phyloP scores from a whole-genome alignment of 108 stramenopile species.

The Cyclostephanos invisitatus region DNA sequence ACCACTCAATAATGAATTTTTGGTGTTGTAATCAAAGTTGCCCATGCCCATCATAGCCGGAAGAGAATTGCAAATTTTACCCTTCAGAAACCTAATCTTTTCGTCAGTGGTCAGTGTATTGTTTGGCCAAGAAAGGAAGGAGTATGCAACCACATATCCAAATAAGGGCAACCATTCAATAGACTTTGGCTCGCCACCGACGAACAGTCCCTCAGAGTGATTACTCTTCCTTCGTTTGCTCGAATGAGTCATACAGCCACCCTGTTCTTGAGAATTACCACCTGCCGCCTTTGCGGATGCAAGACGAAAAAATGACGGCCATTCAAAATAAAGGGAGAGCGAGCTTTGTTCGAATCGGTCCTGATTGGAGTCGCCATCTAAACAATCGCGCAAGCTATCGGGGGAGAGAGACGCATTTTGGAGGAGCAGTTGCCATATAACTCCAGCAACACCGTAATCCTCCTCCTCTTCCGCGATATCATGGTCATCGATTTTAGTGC shows the following conservation, averaged over 20 bases:
- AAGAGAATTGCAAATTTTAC: slow-evolving; percentile 14
- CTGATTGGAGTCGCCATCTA: slow-evolving; percentile 5
- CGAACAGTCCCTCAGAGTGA: not conserved
- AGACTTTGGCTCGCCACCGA: not conserved
- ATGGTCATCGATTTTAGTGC: not conserved
- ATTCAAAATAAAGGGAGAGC: slow-evolving; percentile 14
- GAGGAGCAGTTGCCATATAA: slow-evolving; percentile 31
- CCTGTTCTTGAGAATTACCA: not conserved
- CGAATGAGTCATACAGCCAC: slow-evolving; percentile 1
- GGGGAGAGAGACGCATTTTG: slow-evolving; percentile 12
- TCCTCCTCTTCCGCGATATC: not conserved
- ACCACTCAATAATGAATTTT: slow-evolving; percentile 27
- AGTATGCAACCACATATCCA: slow-evolving; percentile 37
- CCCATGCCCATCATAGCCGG: slow-evolving; percentile 23
- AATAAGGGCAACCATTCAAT: slow-evolving; percentile 35
- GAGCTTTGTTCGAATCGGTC: not conserved
- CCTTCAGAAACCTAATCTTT: slow-evolving; percentile 11
- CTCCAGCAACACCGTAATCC: not conserved
- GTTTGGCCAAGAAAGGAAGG: slow-evolving; percentile 6
- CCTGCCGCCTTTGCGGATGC: not conserved
- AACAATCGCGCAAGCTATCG: not conserved
- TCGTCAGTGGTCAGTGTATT: slow-evolving; percentile 20
- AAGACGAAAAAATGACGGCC: slow-evolving; percentile 17
- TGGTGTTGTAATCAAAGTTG: slow-evolving; percentile 15
- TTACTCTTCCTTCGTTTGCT: slow-evolving; percentile 25